Evolutionary conservation across 208 protist genomes (phyloP).

Genomic region (Trypanosoma scelopori): DNA sequence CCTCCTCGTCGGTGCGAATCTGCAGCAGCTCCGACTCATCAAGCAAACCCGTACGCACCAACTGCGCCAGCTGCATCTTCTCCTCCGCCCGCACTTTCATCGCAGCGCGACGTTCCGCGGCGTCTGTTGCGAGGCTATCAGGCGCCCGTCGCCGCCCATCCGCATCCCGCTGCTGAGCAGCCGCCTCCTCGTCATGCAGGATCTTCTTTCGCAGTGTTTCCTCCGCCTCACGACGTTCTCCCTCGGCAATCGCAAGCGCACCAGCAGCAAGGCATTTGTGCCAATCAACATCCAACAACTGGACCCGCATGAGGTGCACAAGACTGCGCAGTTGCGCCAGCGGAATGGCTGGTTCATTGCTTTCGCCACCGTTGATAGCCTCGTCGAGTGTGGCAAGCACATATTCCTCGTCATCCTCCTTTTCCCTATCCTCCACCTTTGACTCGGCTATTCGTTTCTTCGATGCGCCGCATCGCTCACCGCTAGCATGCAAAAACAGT

Average conservation of each 20-base stretch:
- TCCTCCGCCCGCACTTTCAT: slow-evolving; percentile 88
- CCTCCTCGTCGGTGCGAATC: slow-evolving; percentile 65
- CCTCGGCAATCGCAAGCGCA: slow-evolving; percentile 64
- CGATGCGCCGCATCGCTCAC: slow-evolving; percentile 16
- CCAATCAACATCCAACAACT: slow-evolving; percentile 32
- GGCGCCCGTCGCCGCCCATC: slow-evolving; percentile 24
- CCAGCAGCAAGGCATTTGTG: slow-evolving; percentile 56
- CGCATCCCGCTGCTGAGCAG: slow-evolving; percentile 13
- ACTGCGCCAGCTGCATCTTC: slow-evolving; percentile 85
- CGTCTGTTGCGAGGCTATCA: slow-evolving; percentile 38
- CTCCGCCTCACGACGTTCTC: slow-evolving; percentile 37
- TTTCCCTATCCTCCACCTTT: slow-evolving; percentile 11
- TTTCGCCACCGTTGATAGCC: slow-evolving; percentile 21
- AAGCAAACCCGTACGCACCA: slow-evolving; percentile 76
- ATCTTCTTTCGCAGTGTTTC: slow-evolving; percentile 35
- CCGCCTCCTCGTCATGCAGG: slow-evolving; percentile 9
- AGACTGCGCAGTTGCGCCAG: slow-evolving; percentile 52
- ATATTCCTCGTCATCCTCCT: slow-evolving; percentile 25
- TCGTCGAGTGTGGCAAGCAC: slow-evolving; percentile 17
- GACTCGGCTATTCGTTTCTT: slow-evolving; percentile 3
- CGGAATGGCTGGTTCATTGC: slow-evolving; percentile 43
- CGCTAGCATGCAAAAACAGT: slow-evolving; percentile 35
- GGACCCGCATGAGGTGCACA: slow-evolving; percentile 49
- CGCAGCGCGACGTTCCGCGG: slow-evolving; percentile 47
- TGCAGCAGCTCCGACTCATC: slow-evolving; percentile 81